phyloP scores from a whole-genome alignment of 495 filamentous ascomycete genomes.

The Amorphotheca resinae region DNA sequence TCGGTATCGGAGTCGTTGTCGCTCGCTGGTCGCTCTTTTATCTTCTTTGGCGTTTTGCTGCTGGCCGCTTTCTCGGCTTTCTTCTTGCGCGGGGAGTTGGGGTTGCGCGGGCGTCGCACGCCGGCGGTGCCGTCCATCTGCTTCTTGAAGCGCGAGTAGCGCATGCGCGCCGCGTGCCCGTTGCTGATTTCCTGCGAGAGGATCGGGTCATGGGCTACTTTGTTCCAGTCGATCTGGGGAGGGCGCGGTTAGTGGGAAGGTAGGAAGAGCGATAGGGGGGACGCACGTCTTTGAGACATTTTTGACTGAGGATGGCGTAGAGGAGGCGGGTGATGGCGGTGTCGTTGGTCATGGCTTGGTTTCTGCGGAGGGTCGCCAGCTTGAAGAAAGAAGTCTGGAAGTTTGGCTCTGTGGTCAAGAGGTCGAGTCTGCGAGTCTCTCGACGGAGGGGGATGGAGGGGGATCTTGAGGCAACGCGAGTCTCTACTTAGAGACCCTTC shows the following conservation, averaged over 20 bases:
- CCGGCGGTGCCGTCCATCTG: constrained; percentile 40
- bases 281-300: constrained; percentile 59
- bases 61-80: constrained; percentile 9
- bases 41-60: constrained; percentile 2
- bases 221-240: constrained; percentile 58
- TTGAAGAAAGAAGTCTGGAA: constrained; percentile 6
- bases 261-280: not conserved
- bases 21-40: not conserved
- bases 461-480: too few species aligned
- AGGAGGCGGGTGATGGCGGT: constrained; percentile 48
- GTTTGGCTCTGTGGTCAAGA: not conserved
- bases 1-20: too few species aligned
- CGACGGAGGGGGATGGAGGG: not conserved
- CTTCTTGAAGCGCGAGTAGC: constrained; percentile 56
- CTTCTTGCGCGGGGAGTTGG: constrained; percentile 6
- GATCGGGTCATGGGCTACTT: constrained; percentile 40
- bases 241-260: not conserved
- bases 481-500: not conserved
- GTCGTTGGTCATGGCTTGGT: constrained; percentile 24
- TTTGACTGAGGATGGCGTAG: constrained; percentile 64
- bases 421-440: too few species aligned
- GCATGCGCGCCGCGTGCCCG: constrained; percentile 73
- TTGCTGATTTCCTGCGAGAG: constrained; percentile 52
- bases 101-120: constrained; percentile 14
- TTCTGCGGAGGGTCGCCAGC: constrained; percentile 13